Evolutionary conservation across 2,329 filamentous ascomycete species (phyloP), one percentile per base, ranked within the genome.

Genomic region (Aspergillus chevalieri): DNA sequence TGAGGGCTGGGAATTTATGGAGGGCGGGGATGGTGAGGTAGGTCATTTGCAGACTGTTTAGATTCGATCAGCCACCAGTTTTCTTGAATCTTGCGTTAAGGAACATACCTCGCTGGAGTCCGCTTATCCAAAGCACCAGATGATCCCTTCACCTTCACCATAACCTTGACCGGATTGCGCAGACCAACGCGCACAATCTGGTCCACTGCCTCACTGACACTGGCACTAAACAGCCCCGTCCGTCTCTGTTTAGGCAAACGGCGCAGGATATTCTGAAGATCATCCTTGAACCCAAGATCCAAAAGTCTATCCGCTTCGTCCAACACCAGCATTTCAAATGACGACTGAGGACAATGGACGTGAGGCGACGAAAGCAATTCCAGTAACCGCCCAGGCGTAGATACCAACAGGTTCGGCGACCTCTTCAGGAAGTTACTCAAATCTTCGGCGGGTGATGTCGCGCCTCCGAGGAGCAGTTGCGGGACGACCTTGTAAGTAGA

Each of bases 221-320:
- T 94, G 10, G 93, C 93, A 63, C 89, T 95, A 71, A 97, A 98
- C 0, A 98, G 74, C 0, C 93, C 93, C 0, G 93, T 98, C 44
- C 93, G 81, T 46, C 93, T 79, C 67, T 98, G 93, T 65, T 98
- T 98, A 0, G 93, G 93, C 5, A 98, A 73, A 14, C 87, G 81
- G 0, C 83, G 82, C 19, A 98, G 74, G 38, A 97, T 95, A 48
- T 83, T 87, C 58, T 93, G 89, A 24, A 98, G 71, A 58, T 95
- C 90, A 49, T 88, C 85, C 67, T 94, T 93, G 71, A 98, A 97
- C 5, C 94, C 93, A 19, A 97, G 78, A 70, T 98, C 93, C 9
- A 98, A 77, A 22, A 98, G 74, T 51, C 93, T 81, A 69, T 98
- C 93, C 45, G 92, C 93, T 73, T 98, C 93, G 64, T 98, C 93